Percentiles rank a stretch among this genome's conserved stretches.
phyloP scores from a whole-genome alignment of 2,329 filamentous ascomycete genomes.

The Stachybotrys echinatus region DNA sequence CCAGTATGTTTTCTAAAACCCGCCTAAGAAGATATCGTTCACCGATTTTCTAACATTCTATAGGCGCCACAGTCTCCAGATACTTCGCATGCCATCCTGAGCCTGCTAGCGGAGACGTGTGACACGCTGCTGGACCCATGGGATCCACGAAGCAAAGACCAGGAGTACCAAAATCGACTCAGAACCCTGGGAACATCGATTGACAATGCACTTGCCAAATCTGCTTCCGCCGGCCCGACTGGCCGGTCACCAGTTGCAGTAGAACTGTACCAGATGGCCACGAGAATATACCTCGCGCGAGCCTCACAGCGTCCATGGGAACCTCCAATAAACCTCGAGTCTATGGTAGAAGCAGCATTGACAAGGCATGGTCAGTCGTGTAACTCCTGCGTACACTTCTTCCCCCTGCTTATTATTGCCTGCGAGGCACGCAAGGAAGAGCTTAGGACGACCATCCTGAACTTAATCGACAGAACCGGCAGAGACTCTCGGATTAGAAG shows the following conservation, averaged over 20 bases:
- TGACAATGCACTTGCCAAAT: not conserved
- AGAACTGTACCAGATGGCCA: conserved; percentile 10
- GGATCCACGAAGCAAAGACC: conserved; percentile 5
- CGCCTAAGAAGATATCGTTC: no score
- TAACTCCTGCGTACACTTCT: conserved; percentile 24
- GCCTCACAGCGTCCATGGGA: conserved; percentile 17
- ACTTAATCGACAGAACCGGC: conserved; percentile 21
- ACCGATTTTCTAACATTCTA: no score
- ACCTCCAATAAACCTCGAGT: conserved; percentile 11
- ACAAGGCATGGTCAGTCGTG: conserved; percentile 4
- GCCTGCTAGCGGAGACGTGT: conserved; percentile 9
- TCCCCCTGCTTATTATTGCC: conserved; percentile 26
- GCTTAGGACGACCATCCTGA: conserved; percentile 19
- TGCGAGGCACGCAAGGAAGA: conserved; percentile 27
- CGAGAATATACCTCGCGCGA: conserved; percentile 10
- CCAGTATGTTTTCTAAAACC: no score
- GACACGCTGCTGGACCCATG: conserved; percentile 7
- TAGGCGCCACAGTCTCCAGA: conserved; percentile 7
- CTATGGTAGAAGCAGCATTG: conserved; percentile 12
- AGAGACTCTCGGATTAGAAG: conserved; percentile 11
- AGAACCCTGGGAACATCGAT: conserved; percentile 6
- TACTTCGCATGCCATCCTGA: conserved; percentile 9
- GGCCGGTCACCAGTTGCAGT: not conserved
- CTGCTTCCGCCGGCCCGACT: not conserved
- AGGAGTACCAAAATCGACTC: conserved; percentile 6